These are phyloP conservation scores for Naganishia cerealis DNA, from an alignment of 1,284 basidiomycete species.

Conservation along the genomic window DNA sequence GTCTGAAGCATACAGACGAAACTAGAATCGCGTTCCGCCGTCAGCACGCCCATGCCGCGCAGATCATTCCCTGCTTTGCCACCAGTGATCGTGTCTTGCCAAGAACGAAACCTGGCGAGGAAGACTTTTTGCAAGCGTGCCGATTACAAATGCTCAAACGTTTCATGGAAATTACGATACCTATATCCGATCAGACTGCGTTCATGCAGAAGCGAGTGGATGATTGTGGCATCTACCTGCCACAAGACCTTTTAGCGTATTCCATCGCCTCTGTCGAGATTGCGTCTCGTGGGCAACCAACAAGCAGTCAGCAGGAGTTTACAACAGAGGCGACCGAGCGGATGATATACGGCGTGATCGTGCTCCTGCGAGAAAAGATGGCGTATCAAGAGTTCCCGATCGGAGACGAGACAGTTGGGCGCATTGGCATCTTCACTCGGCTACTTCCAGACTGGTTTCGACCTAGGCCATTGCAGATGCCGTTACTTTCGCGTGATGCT, in stretches of 20 bases:
- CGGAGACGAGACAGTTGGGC: conserved; percentile 66
- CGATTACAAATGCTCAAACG: conserved; percentile 24
- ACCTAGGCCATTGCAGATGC: conserved; percentile 71
- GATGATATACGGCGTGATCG: conserved; percentile 73
- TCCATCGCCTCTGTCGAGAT: conserved; percentile 81
- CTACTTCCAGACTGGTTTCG: conserved; percentile 82
- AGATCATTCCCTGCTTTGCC: conserved; percentile 22
- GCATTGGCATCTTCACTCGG: conserved; percentile 82
- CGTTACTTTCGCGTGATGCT: conserved; percentile 79
- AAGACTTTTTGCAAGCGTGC: background rate
- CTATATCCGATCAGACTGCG: conserved; percentile 49
- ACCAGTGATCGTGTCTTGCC: conserved; percentile 13
- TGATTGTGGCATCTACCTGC: conserved; percentile 67
- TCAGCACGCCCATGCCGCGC: conserved; percentile 22
- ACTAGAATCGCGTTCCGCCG: conserved; percentile 20
- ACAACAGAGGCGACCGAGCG: conserved; percentile 73
- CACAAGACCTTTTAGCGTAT: conserved; percentile 86
- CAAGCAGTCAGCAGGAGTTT: conserved; percentile 56
- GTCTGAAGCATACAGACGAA: conserved; percentile 23
- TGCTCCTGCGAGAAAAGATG: conserved; percentile 57
- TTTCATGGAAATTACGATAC: conserved; percentile 36
- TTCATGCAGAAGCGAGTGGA: conserved; percentile 44
- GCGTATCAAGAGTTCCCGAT: conserved; percentile 37
- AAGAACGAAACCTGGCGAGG: conserved; percentile 4
- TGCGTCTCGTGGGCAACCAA: conserved; percentile 67